A percentile compares a stretch with the other conserved stretches of the same genome.
phyloP scores from a whole-genome alignment of 495 filamentous ascomycete genomes.

The Annulohypoxylon bovei region DNA sequence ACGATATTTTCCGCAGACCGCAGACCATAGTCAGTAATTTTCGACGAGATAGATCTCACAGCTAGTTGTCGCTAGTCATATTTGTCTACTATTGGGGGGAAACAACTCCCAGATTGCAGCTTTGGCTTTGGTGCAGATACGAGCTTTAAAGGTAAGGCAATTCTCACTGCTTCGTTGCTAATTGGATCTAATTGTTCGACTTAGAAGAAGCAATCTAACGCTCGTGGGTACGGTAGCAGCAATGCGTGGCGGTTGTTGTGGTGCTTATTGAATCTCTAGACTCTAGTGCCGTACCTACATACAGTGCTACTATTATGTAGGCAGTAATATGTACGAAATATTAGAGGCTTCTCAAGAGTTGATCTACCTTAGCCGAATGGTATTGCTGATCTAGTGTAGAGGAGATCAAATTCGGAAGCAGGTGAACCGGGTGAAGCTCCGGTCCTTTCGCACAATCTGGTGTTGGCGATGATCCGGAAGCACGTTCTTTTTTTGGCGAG shows the following conservation, averaged over 20 bases:
- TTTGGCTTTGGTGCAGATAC: conserved; percentile 32
- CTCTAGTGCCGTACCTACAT: no score
- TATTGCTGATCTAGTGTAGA: conserved; percentile 18
- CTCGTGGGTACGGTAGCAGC: conserved; percentile 5
- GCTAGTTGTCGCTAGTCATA: conserved; percentile 9
- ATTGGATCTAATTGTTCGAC: conserved; percentile 1
- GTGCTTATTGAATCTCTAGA: not conserved
- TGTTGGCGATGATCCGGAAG: conserved; percentile 31
- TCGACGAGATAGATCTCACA: conserved; percentile 11
- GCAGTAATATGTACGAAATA: not conserved
- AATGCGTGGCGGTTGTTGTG: not conserved
- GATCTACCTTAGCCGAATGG: conserved; percentile 3
- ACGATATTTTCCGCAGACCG: conserved; percentile 21
- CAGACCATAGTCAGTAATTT: conserved; percentile 10
- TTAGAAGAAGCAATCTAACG: not conserved
- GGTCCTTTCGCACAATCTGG: conserved; percentile 26
- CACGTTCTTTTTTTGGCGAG: conserved; percentile 17
- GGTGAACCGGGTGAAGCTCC: conserved; percentile 17
- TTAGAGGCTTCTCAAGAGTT: not conserved
- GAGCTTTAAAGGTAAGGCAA: conserved; percentile 1
- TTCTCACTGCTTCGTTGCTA: not conserved
- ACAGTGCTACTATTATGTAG: no score
- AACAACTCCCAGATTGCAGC: not conserved
- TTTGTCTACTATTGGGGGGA: conserved; percentile 5
- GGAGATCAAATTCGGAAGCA: conserved; percentile 31